phyloP scores from a whole-genome alignment of 2,329 filamentous ascomycete genomes.

The Nothophoma quercina region DNA sequence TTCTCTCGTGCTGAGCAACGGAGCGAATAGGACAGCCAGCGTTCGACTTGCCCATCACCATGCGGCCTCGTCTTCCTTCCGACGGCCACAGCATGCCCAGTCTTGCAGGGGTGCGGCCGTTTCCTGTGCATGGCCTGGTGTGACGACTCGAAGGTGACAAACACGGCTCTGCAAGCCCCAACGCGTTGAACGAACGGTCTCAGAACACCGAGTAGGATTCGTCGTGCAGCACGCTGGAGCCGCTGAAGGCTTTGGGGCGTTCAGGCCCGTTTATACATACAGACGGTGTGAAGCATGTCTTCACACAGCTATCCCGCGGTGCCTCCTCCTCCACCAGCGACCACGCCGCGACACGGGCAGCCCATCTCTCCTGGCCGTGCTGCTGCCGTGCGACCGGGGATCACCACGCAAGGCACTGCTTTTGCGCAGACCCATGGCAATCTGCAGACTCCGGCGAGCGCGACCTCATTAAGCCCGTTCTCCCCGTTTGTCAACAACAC shows the following conservation, averaged over 20 bases:
- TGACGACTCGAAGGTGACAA: constrained; percentile 31
- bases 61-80: constrained; percentile 22
- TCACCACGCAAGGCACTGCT: constrained; percentile 47
- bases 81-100: constrained; percentile 17
- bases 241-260: constrained; percentile 43
- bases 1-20: constrained; percentile 24
- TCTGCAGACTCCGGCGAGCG: constrained; percentile 49
- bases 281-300: constrained; percentile 27
- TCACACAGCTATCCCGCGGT: constrained; percentile 33
- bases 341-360: constrained; percentile 31
- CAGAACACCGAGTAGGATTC: constrained; percentile 27
- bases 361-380: constrained; percentile 13
- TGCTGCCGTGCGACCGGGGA: constrained; percentile 51
- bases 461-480: constrained; percentile 48
- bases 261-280: constrained; percentile 23
- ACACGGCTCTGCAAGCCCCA: constrained; percentile 18
- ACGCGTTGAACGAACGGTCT: constrained; percentile 16
- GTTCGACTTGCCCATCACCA: constrained; percentile 18
- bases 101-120: constrained; percentile 18
- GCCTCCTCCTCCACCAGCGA: constrained; percentile 39
- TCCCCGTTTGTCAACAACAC: constrained; percentile 45
- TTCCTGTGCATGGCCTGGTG: constrained; percentile 20
- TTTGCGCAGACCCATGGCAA: constrained; percentile 49
- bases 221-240: constrained; percentile 32
- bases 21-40: constrained; percentile 25